These are phyloP conservation scores for Aspergillus asperescens DNA, from an alignment of 495 filamentous ascomycete genomes.

Conservation along the genomic window DNA sequence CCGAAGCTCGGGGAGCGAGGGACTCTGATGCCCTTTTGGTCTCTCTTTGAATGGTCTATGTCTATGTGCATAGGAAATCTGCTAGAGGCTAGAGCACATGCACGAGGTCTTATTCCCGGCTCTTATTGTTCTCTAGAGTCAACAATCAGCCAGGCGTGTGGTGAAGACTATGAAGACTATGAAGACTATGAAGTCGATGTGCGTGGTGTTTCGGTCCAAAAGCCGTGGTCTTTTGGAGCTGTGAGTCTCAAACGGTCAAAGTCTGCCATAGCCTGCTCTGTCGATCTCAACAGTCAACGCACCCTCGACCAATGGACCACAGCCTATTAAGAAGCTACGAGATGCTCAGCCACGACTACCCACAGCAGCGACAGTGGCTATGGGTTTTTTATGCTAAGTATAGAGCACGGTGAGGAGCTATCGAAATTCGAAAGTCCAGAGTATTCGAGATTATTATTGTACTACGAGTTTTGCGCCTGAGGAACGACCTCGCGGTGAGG, in stretches of 20 bases:
- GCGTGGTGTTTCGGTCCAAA: background rate
- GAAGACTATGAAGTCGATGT: background rate
- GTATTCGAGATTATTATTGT: no score
- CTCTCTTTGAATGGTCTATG: background rate
- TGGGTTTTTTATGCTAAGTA: background rate
- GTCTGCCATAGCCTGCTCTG: background rate
- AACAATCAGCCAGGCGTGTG: background rate
- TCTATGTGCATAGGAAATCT: no score
- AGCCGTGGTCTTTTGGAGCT: background rate
- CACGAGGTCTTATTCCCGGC: background rate
- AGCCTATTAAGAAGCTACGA: background rate
- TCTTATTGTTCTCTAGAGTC: background rate
- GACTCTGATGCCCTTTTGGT: background rate
- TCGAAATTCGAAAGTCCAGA: no score
- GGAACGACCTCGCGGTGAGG: no score
- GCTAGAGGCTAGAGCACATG: background rate
- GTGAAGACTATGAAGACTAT: background rate
- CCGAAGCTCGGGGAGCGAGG: conserved; percentile 1
- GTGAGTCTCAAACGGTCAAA: background rate
- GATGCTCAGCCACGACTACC: conserved; percentile 1
- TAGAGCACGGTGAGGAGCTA: background rate
- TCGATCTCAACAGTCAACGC: background rate
- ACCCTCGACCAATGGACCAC: background rate
- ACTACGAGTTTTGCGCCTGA: no score
- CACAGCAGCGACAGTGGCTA: background rate